These are phyloP conservation scores for Fusarium albidum DNA, from an alignment of 2,329 filamentous ascomycete species.

Conservation along the genomic window DNA sequence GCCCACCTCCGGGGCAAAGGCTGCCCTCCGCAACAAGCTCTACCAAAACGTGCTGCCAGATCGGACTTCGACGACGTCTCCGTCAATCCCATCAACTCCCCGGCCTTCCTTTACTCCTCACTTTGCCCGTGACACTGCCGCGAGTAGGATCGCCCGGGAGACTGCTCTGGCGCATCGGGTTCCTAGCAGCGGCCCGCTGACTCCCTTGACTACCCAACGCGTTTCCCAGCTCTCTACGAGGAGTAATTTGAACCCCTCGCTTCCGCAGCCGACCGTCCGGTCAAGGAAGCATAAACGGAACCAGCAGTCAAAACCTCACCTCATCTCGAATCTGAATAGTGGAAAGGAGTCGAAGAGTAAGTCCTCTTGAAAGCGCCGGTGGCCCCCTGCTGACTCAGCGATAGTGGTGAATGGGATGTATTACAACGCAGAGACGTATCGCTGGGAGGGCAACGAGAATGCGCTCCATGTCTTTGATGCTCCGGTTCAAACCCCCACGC, in stretches of 20 bases:
- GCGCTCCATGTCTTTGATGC: slow-evolving; percentile 80
- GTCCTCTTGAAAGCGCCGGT: slow-evolving; percentile 35
- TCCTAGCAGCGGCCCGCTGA: slow-evolving; percentile 61
- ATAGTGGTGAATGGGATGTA: slow-evolving; percentile 92
- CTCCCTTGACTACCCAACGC: slow-evolving; percentile 64
- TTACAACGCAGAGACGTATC: slow-evolving; percentile 86
- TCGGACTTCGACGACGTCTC: slow-evolving; percentile 60
- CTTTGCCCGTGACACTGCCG: slow-evolving; percentile 71
- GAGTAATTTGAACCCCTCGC: slow-evolving; percentile 52
- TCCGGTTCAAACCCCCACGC: slow-evolving; percentile 62
- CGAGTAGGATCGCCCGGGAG: slow-evolving; percentile 71
- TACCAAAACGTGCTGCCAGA: slow-evolving; percentile 65
- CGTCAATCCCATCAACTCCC: slow-evolving; percentile 64
- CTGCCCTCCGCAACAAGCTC: slow-evolving; percentile 63
- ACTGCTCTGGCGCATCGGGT: slow-evolving; percentile 67
- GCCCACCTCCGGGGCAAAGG: slow-evolving; percentile 75
- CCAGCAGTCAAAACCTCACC: slow-evolving; percentile 78
- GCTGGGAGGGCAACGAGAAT: slow-evolving; percentile 98
- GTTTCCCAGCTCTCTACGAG: slow-evolving; percentile 61
- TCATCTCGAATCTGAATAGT: slow-evolving; percentile 84
- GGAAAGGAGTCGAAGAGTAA: slow-evolving; percentile 83
- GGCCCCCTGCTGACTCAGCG: slow-evolving; percentile 41
- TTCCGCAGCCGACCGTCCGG: slow-evolving; percentile 53
- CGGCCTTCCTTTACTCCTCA: slow-evolving; percentile 63
- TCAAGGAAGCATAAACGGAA: slow-evolving; percentile 67